Base-by-base conservation (phyloP, 129 eudicot genomes). In the Escallonia rubra region DNA sequence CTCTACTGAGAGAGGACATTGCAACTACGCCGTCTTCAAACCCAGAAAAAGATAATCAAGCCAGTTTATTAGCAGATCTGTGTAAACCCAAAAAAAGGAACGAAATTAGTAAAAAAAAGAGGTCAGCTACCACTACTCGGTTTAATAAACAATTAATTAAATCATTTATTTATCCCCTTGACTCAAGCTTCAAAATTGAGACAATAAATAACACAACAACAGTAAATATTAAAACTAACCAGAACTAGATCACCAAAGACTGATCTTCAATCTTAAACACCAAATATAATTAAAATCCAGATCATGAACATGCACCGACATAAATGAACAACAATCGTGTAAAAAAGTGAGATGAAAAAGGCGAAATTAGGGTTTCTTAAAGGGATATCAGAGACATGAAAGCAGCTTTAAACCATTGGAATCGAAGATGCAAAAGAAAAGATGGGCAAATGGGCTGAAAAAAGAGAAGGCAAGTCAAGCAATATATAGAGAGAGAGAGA, bases 1-100 rank as follows among this genome's bases (percentile, higher is more conserved):
- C 96, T 74, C 90, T 86, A 63, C 94, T 89, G 43, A 89, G 88
- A 74, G 95, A 90, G 9, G 95, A 90, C 96, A 90, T 90, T 73
- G 82, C 70, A 41, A 61, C 57, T 43, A 57, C 54, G 51, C 53
- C 73, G 45, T 68, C 72, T 78, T 76, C 66, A 73, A 73, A 61
- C 59, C 76, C 76, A 63, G 63, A 56, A 47, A 67, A 12, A 69
- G 53, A 70, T 49, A 64, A 80, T 72, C 64, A 82, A 60, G 69
- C 57, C 70, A 65, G 15, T 61, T 68, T 63, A 2, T 63, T 11
- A 72, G 71, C 88, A 86, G 94, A 89, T 89, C 96, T 89, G 83
- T 52, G 61, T 72, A 78, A 70, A 77, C 70, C 74, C 64, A 57
- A 55, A 56, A 73, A 49, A 23, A 23, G 34, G 34, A 59, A 50